phyloP scores from a whole-genome alignment of 2,329 filamentous ascomycete species.

The Scytalidium lignicola region DNA sequence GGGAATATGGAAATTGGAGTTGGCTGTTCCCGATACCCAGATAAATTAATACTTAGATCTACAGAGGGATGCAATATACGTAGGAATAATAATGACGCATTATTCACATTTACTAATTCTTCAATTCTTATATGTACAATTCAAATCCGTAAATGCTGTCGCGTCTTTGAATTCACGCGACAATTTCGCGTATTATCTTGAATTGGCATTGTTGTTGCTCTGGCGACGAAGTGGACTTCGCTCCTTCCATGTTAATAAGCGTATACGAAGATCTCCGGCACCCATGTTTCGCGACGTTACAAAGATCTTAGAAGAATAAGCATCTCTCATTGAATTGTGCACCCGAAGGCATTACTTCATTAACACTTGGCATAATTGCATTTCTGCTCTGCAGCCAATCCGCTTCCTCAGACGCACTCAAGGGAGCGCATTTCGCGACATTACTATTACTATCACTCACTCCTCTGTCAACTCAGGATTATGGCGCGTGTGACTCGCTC shows the following conservation, averaged over 20 bases:
- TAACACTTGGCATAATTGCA: background rate
- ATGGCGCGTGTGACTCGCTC: constrained; percentile 28
- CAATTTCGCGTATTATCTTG: background rate
- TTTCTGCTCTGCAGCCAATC: background rate
- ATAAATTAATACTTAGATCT: background rate
- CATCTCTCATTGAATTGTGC: background rate
- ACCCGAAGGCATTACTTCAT: background rate
- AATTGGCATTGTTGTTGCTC: background rate
- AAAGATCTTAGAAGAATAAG: background rate
- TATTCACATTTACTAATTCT: no score
- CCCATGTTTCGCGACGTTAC: background rate
- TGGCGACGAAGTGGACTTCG: background rate
- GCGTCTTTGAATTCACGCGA: background rate
- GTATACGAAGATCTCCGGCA: background rate
- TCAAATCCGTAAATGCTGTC: background rate
- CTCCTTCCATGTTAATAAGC: background rate
- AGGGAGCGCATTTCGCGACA: background rate
- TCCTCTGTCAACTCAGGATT: constrained; percentile 7
- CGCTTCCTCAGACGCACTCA: background rate
- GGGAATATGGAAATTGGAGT: background rate
- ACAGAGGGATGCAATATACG: background rate
- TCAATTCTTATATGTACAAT: no score
- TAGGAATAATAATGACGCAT: no score
- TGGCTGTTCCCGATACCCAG: background rate
- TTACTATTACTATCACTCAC: background rate